Evolutionary conservation across 306 rosid species (phyloP).

Genomic region (Malus sieversii): DNA sequence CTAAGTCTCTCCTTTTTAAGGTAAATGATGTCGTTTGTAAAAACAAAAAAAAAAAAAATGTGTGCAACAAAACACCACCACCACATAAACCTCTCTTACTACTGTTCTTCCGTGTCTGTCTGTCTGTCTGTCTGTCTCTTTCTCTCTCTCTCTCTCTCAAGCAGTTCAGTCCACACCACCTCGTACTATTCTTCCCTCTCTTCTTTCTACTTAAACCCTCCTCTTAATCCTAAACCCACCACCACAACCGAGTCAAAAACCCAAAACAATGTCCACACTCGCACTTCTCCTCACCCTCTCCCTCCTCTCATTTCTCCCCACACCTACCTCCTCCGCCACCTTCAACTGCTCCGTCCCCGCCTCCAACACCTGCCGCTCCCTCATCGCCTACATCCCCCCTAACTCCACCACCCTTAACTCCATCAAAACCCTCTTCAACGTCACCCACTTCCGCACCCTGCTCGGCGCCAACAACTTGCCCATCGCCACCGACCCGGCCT

Average conservation of each 20-base stretch:
- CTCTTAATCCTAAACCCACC: not conserved
- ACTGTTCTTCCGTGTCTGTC: too few species aligned
- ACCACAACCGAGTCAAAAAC: not conserved
- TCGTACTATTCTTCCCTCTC: not conserved
- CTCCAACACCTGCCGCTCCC: constrained; percentile 28
- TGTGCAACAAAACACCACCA: too few species aligned
- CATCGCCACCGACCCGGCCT: not conserved
- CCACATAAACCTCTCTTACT: too few species aligned
- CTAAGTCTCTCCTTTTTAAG: too few species aligned
- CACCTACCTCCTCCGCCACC: constrained; percentile 20
- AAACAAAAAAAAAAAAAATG: too few species aligned
- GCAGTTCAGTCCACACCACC: not conserved
- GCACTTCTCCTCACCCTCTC: constrained; percentile 8
- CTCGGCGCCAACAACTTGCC: constrained; percentile 55
- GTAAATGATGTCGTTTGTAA: too few species aligned
- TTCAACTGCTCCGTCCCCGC: constrained; percentile 40
- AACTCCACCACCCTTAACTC: constrained; percentile 39
- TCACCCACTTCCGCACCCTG: constrained; percentile 38
- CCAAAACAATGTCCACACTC: constrained; percentile 3
- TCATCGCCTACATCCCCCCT: constrained; percentile 32
- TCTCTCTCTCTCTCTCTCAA: too few species aligned
- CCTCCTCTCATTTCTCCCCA: constrained; percentile 1
- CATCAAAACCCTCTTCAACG: constrained; percentile 56
- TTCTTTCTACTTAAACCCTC: not conserved
- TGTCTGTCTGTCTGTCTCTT: too few species aligned